Conservation (phyloP, 1,284 basidiomycete species). For the Ganoderma multipileum region DNA sequence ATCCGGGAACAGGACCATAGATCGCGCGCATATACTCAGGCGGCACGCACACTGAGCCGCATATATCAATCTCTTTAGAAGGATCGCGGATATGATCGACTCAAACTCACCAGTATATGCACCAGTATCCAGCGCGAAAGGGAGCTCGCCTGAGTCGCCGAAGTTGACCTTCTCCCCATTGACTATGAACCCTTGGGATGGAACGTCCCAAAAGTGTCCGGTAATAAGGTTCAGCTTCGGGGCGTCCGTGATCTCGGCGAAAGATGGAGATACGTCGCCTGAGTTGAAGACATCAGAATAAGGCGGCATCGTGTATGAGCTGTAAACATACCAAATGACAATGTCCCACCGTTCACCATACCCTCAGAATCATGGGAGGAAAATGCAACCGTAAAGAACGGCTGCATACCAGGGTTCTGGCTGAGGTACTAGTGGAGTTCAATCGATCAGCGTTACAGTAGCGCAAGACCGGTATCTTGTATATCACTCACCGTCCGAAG, state of each 20-base stretch:
- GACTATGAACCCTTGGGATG: constrained; percentile 15
- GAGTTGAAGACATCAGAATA: background rate
- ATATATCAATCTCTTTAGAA: background rate
- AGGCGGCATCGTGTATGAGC: background rate
- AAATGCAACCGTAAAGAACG: constrained; percentile 10
- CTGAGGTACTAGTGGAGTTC: background rate
- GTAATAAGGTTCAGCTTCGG: constrained; percentile 15
- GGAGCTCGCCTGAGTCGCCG: background rate
- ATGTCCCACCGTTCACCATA: background rate
- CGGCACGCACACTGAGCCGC: constrained; percentile 6
- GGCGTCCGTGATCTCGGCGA: background rate
- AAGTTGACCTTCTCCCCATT: constrained; percentile 5
- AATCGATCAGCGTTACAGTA: background rate
- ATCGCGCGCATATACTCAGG: constrained; percentile 16
- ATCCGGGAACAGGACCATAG: constrained; percentile 5
- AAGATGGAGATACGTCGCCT: background rate
- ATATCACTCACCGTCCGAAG: constrained; percentile 5
- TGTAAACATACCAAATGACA: constrained; percentile 11
- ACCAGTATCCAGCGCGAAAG: constrained; percentile 11
- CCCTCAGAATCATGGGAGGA: constrained; percentile 6
- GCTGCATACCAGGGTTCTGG: background rate
- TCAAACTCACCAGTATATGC: constrained; percentile 5
- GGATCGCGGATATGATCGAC: background rate
- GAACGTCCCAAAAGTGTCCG: constrained; percentile 12
- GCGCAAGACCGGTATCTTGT: background rate